Evolutionary conservation across 164 flowering plant genomes (phyloP), one percentile per base, ranked within the genome.

Genomic region (Aristolochia fimbriata): DNA sequence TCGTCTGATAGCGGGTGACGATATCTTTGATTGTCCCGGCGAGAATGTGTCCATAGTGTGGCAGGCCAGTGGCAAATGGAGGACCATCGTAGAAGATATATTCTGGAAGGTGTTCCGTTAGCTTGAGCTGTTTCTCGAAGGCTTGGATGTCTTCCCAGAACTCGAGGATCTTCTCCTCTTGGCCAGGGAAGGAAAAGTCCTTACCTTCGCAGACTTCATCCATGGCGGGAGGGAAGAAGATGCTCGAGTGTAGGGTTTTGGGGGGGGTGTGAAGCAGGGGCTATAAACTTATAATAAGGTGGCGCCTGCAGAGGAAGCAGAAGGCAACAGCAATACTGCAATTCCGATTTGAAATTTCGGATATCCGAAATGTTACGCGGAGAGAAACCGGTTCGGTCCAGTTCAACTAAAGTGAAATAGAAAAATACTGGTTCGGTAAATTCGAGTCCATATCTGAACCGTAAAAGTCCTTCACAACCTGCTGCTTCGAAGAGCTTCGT

Each of bases 71-170:
- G 52, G 99, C 99, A 72, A 94, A 94, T 0, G 99, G 99, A 3
- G 99, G 97, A 3, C 99, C 99, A 51, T 94, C 97, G 71, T 94
- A 94, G 88, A 94, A 91, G 47, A 91, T 57, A 81, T 88, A 91
- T 54, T 91, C 99, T 0, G 97, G 97, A 10, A 62, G 56, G 52
- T 66, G 27, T 45, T 77, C 62, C 3, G 97, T 85, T 30, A 65
- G 77, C 45, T 72, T 76, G 45, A 84, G 73, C 63, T 94, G 99
- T 41, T 80, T 86, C 53, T 85, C 74, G 77, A 91, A 94, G 21
- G 97, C 97, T 0, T 85, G 68, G 66, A 80, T 81, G 1, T 73
- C 65, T 19, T 77, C 70, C 99, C 99, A 94, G 16, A 69, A 65
- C 17, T 47, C 14, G 17, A 86, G 77, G 53, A 87, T 79, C 41